phyloP scores from a whole-genome alignment of 2,329 filamentous ascomycete genomes.

The Neopestalotiopsis sp. region DNA sequence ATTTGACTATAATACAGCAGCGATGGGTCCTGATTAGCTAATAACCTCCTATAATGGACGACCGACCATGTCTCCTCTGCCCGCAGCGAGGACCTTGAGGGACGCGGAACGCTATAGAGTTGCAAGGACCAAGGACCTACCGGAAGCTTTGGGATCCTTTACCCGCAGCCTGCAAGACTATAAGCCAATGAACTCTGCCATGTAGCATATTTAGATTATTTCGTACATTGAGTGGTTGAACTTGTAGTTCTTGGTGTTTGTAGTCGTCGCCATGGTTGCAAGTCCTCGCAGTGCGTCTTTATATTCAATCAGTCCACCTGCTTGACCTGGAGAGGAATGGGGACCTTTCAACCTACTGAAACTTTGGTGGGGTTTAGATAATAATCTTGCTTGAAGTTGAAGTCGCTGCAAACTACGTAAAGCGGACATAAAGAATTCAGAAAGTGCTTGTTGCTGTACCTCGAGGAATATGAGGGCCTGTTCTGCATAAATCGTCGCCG shows the following conservation, averaged over 20 bases:
- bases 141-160: constrained; percentile 86
- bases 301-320: not conserved
- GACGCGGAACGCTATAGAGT: not conserved
- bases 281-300: constrained; percentile 33
- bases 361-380: constrained; percentile 29
- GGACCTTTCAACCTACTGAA: constrained; percentile 21
- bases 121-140: constrained; percentile 44
- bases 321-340: not conserved
- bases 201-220: not conserved
- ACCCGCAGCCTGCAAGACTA: constrained; percentile 77
- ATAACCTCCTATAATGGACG: not conserved
- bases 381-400: constrained; percentile 31
- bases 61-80: not conserved
- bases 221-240: constrained; percentile 85
- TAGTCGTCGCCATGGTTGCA: constrained; percentile 69
- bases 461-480: too few species aligned
- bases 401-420: constrained; percentile 35
- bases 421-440: constrained; percentile 33
- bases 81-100: constrained; percentile 7
- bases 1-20: constrained; percentile 67
- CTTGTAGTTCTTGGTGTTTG: constrained; percentile 80
- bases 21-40: not conserved
- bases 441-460: not conserved
- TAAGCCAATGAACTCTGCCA: not conserved
- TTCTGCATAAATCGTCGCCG: not conserved